These are phyloP conservation scores for Aspergillus brunneoviolaceus DNA, from an alignment of 2,329 filamentous ascomycete species.

Conservation along the genomic window DNA sequence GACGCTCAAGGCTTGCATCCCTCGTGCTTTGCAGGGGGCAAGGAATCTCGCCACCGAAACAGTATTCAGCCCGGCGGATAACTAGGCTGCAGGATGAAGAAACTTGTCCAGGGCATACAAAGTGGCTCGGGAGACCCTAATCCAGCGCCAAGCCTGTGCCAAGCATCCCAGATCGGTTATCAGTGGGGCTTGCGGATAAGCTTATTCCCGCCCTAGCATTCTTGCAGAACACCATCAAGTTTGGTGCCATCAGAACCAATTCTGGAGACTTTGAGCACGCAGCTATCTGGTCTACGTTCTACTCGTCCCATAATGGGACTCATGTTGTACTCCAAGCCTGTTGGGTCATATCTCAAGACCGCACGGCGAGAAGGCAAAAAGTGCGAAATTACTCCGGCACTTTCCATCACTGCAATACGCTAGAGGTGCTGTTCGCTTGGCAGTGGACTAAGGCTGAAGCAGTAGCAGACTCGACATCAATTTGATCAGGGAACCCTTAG, in stretches of 20 bases:
- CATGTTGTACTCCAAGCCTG: no score
- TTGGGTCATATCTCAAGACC: no score
- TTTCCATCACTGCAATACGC: no score
- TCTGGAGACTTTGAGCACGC: no score
- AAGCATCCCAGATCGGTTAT: background rate
- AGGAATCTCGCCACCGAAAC: background rate
- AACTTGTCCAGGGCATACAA: background rate
- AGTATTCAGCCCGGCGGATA: background rate
- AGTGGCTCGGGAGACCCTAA: background rate
- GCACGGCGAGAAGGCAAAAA: no score
- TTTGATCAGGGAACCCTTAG: background rate
- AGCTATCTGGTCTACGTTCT: no score
- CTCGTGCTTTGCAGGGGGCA: background rate
- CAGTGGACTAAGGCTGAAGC: background rate
- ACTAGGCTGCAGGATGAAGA: background rate
- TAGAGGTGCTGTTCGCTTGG: background rate
- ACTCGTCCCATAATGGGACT: no score
- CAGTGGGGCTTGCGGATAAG: slow-evolving; percentile 1
- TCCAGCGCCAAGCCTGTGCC: background rate
- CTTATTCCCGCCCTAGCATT: slow-evolving; percentile 2
- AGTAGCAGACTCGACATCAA: background rate
- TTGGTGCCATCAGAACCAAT: no score
- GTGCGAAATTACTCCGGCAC: no score
- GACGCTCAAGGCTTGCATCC: background rate
- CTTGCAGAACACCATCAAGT: background rate